These are phyloP conservation scores for Aspergillus uvarum DNA, from an alignment of 2,329 filamentous ascomycete genomes.

Conservation along the genomic window DNA sequence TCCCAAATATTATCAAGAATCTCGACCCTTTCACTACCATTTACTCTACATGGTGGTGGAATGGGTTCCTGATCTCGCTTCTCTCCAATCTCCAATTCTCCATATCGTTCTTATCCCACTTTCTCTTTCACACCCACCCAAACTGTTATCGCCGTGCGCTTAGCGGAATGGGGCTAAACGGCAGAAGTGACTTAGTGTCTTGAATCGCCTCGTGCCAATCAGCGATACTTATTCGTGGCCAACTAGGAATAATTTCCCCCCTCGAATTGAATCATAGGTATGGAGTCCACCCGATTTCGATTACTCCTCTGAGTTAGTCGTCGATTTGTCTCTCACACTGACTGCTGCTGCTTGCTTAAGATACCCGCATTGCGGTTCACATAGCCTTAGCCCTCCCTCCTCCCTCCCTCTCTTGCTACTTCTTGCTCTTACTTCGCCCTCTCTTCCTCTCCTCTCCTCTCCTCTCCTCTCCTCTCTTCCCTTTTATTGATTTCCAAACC, in stretches of 20 bases:
- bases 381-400: not conserved
- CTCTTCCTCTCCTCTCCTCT: conserved; percentile 6
- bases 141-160: not conserved
- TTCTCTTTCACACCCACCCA: not conserved
- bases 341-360: conserved; percentile 1
- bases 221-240: not conserved
- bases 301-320: conserved; percentile 9
- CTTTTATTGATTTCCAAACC: not conserved
- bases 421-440: conserved; percentile 5
- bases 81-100: not conserved
- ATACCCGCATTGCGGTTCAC: conserved; percentile 4
- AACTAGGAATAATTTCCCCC: conserved; percentile 1
- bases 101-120: not conserved
- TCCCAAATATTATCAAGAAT: no score
- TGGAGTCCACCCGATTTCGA: conserved; percentile 3
- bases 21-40: no score
- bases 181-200: conserved; percentile 2
- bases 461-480: conserved; percentile 3
- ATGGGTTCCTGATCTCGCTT: not conserved
- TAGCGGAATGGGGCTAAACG: conserved; percentile 6
- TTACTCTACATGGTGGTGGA: not conserved
- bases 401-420: not conserved
- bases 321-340: conserved; percentile 1
- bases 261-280: conserved; percentile 13
- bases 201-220: not conserved